Evolutionary conservation across 2,329 filamentous ascomycete species (phyloP).

Genomic region (Talaromyces sp.): DNA sequence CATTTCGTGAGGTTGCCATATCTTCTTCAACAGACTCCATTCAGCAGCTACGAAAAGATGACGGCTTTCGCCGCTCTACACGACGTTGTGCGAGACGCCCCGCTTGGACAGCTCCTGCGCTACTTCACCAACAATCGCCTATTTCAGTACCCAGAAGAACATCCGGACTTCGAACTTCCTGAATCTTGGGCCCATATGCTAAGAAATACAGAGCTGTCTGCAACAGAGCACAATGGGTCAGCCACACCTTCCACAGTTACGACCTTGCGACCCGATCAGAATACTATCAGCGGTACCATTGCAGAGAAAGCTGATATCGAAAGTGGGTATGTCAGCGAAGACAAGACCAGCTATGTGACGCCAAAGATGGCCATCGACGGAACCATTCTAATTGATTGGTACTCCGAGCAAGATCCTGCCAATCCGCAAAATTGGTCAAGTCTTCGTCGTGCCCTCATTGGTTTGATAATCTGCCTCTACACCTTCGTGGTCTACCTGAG

Average conservation of each 20-base stretch:
- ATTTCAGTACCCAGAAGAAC: constrained; percentile 47
- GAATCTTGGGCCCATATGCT: background rate
- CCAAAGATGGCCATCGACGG: constrained; percentile 34
- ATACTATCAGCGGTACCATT: background rate
- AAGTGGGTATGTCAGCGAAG: background rate
- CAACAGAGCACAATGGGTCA: background rate
- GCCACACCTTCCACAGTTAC: background rate
- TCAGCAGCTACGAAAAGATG: background rate
- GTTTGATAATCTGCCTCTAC: constrained; percentile 29
- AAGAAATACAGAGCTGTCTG: background rate
- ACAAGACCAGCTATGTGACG: background rate
- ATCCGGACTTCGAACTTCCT: constrained; percentile 23
- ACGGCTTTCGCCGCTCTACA: background rate
- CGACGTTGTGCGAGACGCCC: constrained; percentile 16
- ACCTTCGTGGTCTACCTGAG: constrained; percentile 39
- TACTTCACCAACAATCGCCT: constrained; percentile 41
- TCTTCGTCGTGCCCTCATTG: background rate
- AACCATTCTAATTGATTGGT: constrained; percentile 35
- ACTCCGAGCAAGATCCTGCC: constrained; percentile 25
- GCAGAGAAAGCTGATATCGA: background rate
- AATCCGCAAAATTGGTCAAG: constrained; percentile 28
- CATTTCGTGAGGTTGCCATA: background rate
- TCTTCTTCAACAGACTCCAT: background rate
- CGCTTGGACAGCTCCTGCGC: constrained; percentile 47
- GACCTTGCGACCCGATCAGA: background rate